Evolutionary conservation across 2,329 filamentous ascomycete species (phyloP).

Genomic region (Dothideomycetes sp.): DNA sequence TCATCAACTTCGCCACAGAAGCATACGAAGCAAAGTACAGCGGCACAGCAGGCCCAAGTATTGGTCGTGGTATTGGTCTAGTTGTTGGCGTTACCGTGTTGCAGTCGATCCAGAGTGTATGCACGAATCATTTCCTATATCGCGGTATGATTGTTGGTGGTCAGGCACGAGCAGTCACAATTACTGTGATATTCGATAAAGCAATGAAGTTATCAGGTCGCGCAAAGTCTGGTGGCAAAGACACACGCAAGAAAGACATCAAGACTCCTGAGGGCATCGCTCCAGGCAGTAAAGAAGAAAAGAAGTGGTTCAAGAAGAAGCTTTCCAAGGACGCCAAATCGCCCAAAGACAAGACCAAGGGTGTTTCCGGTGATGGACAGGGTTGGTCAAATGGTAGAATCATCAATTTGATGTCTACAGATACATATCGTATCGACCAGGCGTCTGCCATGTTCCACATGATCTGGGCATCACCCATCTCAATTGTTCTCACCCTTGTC

Average conservation of each 20-base stretch:
- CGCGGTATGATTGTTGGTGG: conserved; percentile 86
- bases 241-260: conserved; percentile 20
- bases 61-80: conserved; percentile 69
- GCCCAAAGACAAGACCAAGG: conserved; percentile 31
- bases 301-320: conserved; percentile 39
- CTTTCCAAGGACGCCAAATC: conserved; percentile 30
- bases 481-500: conserved; percentile 66
- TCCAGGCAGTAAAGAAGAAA: conserved; percentile 38
- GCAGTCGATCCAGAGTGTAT: conserved; percentile 72
- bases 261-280: conserved; percentile 29
- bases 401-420: conserved; percentile 87
- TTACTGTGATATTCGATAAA: conserved; percentile 84
- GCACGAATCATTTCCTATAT: conserved; percentile 85
- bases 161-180: conserved; percentile 68
- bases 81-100: conserved; percentile 76
- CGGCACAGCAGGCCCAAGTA: conserved; percentile 47
- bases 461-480: conserved; percentile 75
- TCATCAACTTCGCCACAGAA: conserved; percentile 74
- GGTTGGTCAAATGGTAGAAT: conserved; percentile 92
- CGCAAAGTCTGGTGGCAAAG: conserved; percentile 70
- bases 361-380: conserved; percentile 55
- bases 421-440: conserved; percentile 86
- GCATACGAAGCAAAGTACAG: conserved; percentile 57
- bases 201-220: conserved; percentile 79
- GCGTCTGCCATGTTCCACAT: conserved; percentile 84